Evolutionary conservation across 2,329 filamentous ascomycete species (phyloP).

Genomic region (Colletotrichum caudatum): DNA sequence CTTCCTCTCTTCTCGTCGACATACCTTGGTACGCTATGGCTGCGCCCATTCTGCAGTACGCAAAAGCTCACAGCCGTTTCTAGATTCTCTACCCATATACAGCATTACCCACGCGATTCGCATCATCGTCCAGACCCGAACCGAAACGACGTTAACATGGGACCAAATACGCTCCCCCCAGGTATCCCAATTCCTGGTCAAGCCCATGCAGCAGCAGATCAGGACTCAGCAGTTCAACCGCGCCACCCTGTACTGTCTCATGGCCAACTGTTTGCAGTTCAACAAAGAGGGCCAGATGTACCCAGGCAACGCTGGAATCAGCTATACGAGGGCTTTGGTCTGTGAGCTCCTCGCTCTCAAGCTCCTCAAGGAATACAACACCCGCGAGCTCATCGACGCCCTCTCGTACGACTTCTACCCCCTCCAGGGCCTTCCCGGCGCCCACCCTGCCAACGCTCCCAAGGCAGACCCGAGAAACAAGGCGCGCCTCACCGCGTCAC

Average conservation of each 20-base stretch:
- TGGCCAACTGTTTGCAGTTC: conserved; percentile 96
- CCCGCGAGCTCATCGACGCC: conserved; percentile 91
- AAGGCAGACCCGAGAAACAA: conserved; percentile 55
- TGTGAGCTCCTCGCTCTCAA: conserved; percentile 93
- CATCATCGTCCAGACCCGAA: conserved; percentile 83
- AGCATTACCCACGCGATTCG: conserved; percentile 91
- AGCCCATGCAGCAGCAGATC: conserved; percentile 94
- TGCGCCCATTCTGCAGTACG: not conserved
- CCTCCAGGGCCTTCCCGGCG: conserved; percentile 78
- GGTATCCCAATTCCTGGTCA: conserved; percentile 93
- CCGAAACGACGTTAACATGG: conserved; percentile 93
- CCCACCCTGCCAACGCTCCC: conserved; percentile 54
- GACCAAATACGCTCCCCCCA: conserved; percentile 96
- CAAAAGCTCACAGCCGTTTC: not conserved
- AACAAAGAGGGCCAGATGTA: conserved; percentile 85
- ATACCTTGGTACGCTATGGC: conserved; percentile 72
- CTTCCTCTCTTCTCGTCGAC: conserved; percentile 85
- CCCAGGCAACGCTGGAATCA: conserved; percentile 86
- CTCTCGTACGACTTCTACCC: conserved; percentile 96
- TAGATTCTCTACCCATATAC: conserved; percentile 90
- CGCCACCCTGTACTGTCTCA: conserved; percentile 87
- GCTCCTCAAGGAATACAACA: conserved; percentile 88
- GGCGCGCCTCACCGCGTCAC: conserved; percentile 69
- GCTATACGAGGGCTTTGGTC: conserved; percentile 85
- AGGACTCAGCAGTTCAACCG: conserved; percentile 84